Evolutionary conservation across 768 basidiomycete species (phyloP), one percentile per base, ranked within the genome.

Genomic region (Hericium rajendrae): DNA sequence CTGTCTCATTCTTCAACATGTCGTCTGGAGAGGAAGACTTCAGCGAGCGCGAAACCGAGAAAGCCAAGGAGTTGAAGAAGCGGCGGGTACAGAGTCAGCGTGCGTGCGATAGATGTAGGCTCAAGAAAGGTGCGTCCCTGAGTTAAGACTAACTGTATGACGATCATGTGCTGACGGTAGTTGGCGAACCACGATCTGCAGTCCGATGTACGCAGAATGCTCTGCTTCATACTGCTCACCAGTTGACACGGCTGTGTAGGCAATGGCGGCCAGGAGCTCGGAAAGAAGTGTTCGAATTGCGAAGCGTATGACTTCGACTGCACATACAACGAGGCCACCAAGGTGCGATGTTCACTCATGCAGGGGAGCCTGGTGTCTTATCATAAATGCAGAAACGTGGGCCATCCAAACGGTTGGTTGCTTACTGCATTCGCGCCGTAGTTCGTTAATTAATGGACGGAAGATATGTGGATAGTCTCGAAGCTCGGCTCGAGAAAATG

Each of bases 401-500:
- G 13, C 62, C 62, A 24, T 58, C 62, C 2, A 63, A 63, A 51
- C 55, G 60, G 62, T 61, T 50, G n/a, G 10, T 32, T 37, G 6
- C 10, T 8, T 15, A 2, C 28, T 11, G 18, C 16, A 10, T 38
- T 6, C 18, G 38, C 4, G 26, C 37, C 38, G 3, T 0, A 8
- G 10, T 11, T 48, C n/a, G 32, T 20, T 38, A 1, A 16, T 1
- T 50, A 22, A 18, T 24, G 43, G 1, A 26, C 26, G 22, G 2
- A 37, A 63, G 62, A 20, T 61, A 61, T 48, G 60, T 57, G 32
- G 60, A 63, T 18, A 63, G 57, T 16, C 57, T 63, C 22, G 62
- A 63, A 18, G 56, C 60, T 1, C 60, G 62, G 43, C 41, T 63
- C 11, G 60, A 63, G 40, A 63, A 63, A 22, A 63, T 63, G 62